These are phyloP conservation scores for Fusarium redolens DNA, from an alignment of 2,329 filamentous ascomycete species.

Conservation along the genomic window DNA sequence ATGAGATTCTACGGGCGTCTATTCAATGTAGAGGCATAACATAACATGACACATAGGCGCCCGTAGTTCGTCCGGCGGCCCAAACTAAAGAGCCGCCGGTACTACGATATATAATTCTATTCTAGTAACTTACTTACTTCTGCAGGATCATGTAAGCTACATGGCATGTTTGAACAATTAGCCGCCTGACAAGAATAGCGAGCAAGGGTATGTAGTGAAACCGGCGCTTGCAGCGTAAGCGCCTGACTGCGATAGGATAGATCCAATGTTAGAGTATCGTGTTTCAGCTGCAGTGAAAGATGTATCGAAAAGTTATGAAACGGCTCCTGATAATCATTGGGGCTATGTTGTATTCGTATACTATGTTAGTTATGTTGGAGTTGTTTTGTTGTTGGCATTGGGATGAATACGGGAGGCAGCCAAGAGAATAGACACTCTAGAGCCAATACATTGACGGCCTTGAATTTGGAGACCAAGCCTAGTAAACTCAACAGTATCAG, in stretches of 20 bases:
- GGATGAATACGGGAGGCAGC: constrained; percentile 27
- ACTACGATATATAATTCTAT: constrained; percentile 9
- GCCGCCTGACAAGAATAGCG: constrained; percentile 19
- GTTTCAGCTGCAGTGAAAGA: constrained; percentile 12
- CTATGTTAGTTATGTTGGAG: neutral
- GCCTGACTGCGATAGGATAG: constrained; percentile 13
- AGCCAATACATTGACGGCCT: neutral
- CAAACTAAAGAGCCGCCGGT: constrained; percentile 16
- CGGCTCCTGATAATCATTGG: neutral
- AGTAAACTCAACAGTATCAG: neutral
- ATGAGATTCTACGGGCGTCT: constrained; percentile 5
- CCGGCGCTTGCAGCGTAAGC: constrained; percentile 34
- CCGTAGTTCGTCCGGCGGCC: neutral
- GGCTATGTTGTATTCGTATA: neutral
- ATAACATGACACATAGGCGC: constrained; percentile 7
- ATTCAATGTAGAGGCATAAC: neutral
- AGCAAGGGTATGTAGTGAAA: constrained; percentile 25
- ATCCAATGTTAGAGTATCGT: neutral
- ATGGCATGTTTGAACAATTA: constrained; percentile 1
- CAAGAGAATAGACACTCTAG: constrained; percentile 2
- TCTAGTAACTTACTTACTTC: neutral
- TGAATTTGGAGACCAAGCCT: neutral
- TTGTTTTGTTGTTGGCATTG: neutral
- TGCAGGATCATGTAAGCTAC: neutral
- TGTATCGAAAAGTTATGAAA: neutral